phyloP scores from a whole-genome alignment of 139 green algal genomes.

The Microglena sp. region DNA sequence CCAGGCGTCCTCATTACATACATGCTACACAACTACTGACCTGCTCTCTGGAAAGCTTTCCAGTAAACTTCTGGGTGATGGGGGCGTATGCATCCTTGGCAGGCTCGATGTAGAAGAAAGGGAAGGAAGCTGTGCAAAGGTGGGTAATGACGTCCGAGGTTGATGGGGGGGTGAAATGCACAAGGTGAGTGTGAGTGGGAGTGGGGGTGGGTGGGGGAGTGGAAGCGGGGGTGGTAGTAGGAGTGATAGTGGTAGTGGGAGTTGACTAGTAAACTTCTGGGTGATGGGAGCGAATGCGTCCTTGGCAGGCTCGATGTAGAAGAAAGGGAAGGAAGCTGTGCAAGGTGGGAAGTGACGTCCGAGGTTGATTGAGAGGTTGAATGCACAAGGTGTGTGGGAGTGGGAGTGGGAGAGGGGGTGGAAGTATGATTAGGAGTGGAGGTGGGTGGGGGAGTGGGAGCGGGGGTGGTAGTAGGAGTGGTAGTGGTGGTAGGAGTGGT shows the following conservation, averaged over 20 bases:
- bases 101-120: constrained; percentile 97
- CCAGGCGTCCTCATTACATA: no score
- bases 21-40: no score
- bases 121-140: constrained; percentile 66
- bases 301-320: background rate
- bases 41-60: constrained; percentile 29
- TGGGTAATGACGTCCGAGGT: background rate
- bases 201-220: no score
- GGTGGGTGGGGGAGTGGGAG: no score
- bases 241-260: background rate
- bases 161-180: background rate
- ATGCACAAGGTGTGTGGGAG: no score
- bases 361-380: no score
- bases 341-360: no score
- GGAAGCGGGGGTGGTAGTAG: background rate
- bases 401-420: no score
- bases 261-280: background rate
- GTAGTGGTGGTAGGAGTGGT: no score
- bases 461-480: no score
- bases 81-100: constrained; percentile 20
- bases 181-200: background rate
- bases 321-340: no score
- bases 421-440: no score
- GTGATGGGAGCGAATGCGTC: background rate
- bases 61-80: constrained; percentile 28